Conservation (phyloP, 2,329 filamentous ascomycete genomes). For the Monilinia fructicola region DNA sequence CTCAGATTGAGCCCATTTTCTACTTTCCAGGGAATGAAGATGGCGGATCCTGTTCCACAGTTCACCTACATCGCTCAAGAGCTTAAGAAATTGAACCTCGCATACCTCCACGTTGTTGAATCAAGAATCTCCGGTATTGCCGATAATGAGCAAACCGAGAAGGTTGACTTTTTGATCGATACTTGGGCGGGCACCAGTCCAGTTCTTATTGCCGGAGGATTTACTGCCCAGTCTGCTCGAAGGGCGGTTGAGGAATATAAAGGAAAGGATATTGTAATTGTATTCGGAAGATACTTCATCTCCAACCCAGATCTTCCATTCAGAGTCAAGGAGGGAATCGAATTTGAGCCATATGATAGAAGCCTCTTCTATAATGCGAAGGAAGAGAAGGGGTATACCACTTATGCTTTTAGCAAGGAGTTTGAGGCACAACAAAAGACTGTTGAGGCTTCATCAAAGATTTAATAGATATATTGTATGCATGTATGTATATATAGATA, state of each 20-base stretch:
- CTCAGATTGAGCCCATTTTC: conserved; percentile 62
- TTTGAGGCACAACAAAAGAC: conserved; percentile 30
- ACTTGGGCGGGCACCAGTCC: conserved; percentile 47
- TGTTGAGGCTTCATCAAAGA: conserved; percentile 9
- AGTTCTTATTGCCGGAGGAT: conserved; percentile 53
- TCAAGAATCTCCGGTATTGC: conserved; percentile 41
- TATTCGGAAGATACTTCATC: conserved; percentile 48
- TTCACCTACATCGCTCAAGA: conserved; percentile 57
- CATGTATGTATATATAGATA: not conserved
- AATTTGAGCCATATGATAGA: conserved; percentile 45
- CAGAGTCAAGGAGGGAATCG: conserved; percentile 44
- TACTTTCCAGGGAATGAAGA: conserved; percentile 62
- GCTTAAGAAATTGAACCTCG: conserved; percentile 53
- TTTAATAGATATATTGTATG: not conserved
- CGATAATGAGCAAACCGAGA: conserved; percentile 44
- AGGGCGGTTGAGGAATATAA: conserved; percentile 41
- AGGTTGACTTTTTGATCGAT: conserved; percentile 47
- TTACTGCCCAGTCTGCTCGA: conserved; percentile 44
- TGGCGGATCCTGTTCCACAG: conserved; percentile 61
- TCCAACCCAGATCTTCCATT: conserved; percentile 49
- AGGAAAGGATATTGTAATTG: conserved; percentile 42
- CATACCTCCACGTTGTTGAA: conserved; percentile 63
- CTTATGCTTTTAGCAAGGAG: conserved; percentile 41
- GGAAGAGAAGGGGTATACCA: conserved; percentile 42
- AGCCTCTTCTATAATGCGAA: conserved; percentile 41